These are phyloP conservation scores for Penicillium lagena DNA, from an alignment of 495 filamentous ascomycete species.

Conservation along the genomic window DNA sequence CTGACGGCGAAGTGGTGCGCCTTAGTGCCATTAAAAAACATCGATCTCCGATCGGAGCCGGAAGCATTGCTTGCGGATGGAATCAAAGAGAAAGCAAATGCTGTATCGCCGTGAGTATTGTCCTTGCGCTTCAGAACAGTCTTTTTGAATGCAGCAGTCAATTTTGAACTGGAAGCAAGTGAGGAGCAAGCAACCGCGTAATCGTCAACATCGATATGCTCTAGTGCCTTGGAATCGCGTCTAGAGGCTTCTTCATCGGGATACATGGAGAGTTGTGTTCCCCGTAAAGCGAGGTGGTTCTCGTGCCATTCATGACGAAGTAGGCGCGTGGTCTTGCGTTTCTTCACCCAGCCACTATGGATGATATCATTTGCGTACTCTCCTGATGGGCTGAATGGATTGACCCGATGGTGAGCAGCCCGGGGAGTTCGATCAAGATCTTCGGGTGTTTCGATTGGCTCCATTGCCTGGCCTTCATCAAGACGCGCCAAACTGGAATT, in stretches of 20 bases:
- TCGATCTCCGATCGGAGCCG: conserved; percentile 46
- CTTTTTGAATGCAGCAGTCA: conserved; percentile 83
- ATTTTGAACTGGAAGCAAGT: conserved; percentile 62
- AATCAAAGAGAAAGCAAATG: conserved; percentile 88
- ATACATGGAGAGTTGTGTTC: conserved; percentile 80
- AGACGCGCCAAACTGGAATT: conserved; percentile 4
- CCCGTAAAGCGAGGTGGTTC: conserved; percentile 76
- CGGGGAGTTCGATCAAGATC: conserved; percentile 25
- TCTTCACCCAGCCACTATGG: conserved; percentile 86
- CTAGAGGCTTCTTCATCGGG: conserved; percentile 51
- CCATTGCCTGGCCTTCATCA: conserved; percentile 8
- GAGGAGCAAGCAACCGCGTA: conserved; percentile 89
- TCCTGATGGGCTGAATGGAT: conserved; percentile 15
- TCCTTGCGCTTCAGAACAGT: conserved; percentile 60
- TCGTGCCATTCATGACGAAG: conserved; percentile 93
- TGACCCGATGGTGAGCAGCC: conserved; percentile 11
- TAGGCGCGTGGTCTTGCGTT: conserved; percentile 81
- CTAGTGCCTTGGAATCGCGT: conserved; percentile 49
- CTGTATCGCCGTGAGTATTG: conserved; percentile 45
- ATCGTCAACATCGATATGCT: conserved; percentile 90
- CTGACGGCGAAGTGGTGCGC: conserved; percentile 93
- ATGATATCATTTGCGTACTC: conserved; percentile 35
- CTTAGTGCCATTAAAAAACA: conserved; percentile 50
- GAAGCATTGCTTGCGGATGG: conserved; percentile 50
- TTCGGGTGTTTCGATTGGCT: conserved; percentile 25